phyloP scores from a whole-genome alignment of 1,284 basidiomycete species.

The Cryptococcus sp. region DNA sequence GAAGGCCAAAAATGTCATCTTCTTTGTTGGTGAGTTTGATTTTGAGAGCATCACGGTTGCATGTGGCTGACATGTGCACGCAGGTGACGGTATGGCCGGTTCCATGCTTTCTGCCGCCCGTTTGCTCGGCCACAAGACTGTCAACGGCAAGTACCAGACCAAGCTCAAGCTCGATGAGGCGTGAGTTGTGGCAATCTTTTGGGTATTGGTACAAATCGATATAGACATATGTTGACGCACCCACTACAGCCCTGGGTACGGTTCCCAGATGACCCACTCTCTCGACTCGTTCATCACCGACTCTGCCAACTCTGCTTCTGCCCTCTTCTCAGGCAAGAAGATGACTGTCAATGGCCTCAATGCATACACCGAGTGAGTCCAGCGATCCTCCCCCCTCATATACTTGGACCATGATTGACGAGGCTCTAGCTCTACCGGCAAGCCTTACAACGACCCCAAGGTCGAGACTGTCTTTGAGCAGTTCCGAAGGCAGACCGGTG shows the following conservation, averaged over 20 bases:
- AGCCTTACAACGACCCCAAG: constrained; percentile 44
- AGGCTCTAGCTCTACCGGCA: constrained; percentile 26
- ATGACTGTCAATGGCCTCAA: constrained; percentile 52
- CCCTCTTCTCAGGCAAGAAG: constrained; percentile 51
- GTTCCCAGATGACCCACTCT: constrained; percentile 40
- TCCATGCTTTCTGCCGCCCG: constrained; percentile 48
- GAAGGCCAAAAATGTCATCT: constrained; percentile 50
- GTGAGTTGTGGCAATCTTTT: constrained; percentile 4
- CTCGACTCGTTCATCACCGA: constrained; percentile 49
- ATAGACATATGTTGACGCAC: no score
- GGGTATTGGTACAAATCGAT: not conserved
- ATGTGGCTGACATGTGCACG: not conserved
- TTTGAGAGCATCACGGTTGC: not conserved
- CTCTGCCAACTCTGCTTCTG: constrained; percentile 53
- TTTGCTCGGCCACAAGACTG: constrained; percentile 51
- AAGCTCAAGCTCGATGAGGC: constrained; percentile 44
- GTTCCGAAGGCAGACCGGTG: constrained; percentile 41
- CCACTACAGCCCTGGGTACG: constrained; percentile 21
- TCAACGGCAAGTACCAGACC: constrained; percentile 51
- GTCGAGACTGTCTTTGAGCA: constrained; percentile 49
- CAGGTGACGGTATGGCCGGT: constrained; percentile 43
- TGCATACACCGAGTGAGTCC: constrained; percentile 35
- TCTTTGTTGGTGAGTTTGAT: constrained; percentile 40
- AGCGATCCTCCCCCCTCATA: not conserved
- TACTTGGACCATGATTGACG: constrained; percentile 10